These are phyloP conservation scores for Castanea mollissima DNA, from an alignment of 306 rosid species.

Conservation along the genomic window DNA sequence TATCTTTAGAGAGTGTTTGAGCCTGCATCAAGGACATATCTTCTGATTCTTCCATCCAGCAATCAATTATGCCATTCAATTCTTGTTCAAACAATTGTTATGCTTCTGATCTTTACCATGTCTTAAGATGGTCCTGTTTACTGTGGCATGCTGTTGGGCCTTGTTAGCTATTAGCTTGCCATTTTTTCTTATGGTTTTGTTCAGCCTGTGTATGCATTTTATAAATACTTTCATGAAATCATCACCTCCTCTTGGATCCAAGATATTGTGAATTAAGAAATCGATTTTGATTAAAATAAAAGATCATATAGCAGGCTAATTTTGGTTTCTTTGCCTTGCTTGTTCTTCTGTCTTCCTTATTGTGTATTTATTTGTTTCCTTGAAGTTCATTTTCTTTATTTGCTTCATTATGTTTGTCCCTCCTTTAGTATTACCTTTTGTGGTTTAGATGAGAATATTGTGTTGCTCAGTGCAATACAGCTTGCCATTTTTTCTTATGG, in stretches of 20 bases:
- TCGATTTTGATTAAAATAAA: neutral
- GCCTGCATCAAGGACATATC: neutral
- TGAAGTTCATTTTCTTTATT: neutral
- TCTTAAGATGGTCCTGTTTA: neutral
- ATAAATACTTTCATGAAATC: neutral
- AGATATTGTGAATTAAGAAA: neutral
- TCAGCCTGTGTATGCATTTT: neutral
- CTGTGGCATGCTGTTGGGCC: neutral
- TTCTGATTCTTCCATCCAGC: neutral
- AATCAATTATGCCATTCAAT: neutral
- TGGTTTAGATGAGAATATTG: constrained; percentile 77
- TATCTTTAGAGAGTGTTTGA: neutral
- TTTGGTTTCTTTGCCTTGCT: constrained; percentile 11
- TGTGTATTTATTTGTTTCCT: constrained; percentile 14
- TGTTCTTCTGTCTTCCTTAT: neutral
- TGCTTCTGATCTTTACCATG: neutral
- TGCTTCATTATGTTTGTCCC: constrained; percentile 2
- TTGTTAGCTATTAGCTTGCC: neutral
- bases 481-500: too few species aligned
- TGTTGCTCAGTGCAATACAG: constrained; percentile 84
- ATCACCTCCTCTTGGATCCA: neutral
- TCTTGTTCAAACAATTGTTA: neutral
- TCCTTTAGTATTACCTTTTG: constrained; percentile 15
- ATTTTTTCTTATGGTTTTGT: neutral
- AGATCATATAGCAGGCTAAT: constrained; percentile 1